Base-by-base conservation (phyloP, 345 rosid species). In the Ricinus communis region DNA sequence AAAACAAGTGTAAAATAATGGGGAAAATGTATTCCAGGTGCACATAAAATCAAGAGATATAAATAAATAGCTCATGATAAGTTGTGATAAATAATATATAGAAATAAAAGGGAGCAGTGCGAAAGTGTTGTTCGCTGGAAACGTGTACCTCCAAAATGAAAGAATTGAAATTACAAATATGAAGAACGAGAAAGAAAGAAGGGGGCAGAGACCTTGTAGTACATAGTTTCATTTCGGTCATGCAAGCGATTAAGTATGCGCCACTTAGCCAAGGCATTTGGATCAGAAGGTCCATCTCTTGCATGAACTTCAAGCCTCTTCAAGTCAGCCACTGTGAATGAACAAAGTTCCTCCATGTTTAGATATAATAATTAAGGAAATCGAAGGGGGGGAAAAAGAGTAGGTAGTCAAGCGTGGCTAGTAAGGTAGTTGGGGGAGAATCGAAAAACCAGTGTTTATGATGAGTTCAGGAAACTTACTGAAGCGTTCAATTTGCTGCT, bases 201-300 rank as follows among this genome's bases (percentile, higher is more conserved):
- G 33, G 6, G 6, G 45, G 27, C 50, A 30, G 54, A 62, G 47
- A 87, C 99, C 89, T 95, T 85, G 68, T 83, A 91, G 79, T 95
- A 95, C 97, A 95, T 95, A 8, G 97, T 95, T 82, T 95, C 99
- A 77, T 95, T 95, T 60, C 99, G 82, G 64, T 95, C 97, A 64
- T 95, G 99, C 82, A 95, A 75, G 15, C 99, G 90, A 68, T 95
- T 95, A 55, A 95, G 93, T 73, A 95, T 91, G 22, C 97, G 91
- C 99, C 97, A 95, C 71, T 87, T 88, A 66, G 97, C 99, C 71
- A 94, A 69, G 63, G 97, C 96, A 81, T 90, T 72, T 1, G 99
- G 97, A 75, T 91, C 99, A 62, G 86, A 82, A 13, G 99, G 99
- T 54, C 97, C 99, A 76, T 94, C 99, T 74, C 93, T 87, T 43